A percentile compares a stretch with the other conserved stretches of the same genome.
phyloP scores from a whole-genome alignment of 2,329 filamentous ascomycete genomes.

The Botryotinia globosa region DNA sequence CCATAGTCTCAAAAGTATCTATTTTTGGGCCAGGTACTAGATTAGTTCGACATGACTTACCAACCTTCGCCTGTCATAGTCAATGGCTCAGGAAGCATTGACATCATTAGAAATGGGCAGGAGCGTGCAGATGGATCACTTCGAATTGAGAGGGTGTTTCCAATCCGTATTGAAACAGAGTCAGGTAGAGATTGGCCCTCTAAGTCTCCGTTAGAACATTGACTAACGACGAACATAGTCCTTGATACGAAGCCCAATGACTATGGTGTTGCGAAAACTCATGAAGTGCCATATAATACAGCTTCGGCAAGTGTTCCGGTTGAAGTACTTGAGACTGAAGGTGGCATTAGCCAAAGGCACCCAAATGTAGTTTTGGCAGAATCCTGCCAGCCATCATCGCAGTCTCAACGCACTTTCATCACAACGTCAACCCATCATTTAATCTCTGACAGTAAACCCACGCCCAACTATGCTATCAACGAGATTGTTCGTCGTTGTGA shows the following conservation, averaged over 20 bases:
- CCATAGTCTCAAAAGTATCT: not conserved
- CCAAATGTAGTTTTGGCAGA: slow-evolving; percentile 4
- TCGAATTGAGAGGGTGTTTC: slow-evolving; percentile 19
- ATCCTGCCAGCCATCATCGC: not conserved
- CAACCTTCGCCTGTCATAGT: not conserved
- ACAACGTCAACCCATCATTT: slow-evolving; percentile 13
- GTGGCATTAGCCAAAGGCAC: not conserved
- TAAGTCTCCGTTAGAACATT: not conserved
- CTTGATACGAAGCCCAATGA: too few relatives aligned
- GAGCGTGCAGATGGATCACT: not conserved
- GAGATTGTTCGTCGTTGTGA: slow-evolving; percentile 58
- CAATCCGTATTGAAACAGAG: slow-evolving; percentile 18
- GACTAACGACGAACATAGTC: not conserved
- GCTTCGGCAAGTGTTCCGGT: not conserved
- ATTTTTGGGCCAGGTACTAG: not conserved
- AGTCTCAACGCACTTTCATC: slow-evolving; percentile 1
- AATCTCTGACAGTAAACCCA: not conserved
- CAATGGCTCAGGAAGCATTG: not conserved
- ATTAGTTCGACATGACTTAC: not conserved
- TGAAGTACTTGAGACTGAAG: not conserved
- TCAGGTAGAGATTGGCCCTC: not conserved
- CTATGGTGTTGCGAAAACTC: not conserved
- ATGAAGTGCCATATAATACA: not conserved
- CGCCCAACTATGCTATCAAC: not conserved
- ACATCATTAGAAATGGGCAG: not conserved